Evolutionary conservation across 148 eudicot species (phyloP), one percentile per base, ranked within the genome.

Genomic region (Camellia sinensis): DNA sequence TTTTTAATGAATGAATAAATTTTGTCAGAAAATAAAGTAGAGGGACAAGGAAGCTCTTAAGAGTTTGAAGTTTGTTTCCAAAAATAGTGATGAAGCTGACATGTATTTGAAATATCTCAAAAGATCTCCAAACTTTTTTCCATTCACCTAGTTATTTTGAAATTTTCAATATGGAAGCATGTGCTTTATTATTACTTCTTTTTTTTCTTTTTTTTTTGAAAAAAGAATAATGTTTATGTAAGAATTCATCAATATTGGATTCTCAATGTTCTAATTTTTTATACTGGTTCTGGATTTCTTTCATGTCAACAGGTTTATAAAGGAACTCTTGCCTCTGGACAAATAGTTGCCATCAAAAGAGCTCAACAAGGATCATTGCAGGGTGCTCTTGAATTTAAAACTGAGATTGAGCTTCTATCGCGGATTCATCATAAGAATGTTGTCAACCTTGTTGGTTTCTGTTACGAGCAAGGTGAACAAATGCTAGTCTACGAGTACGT

Each of bases 371-470:
- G 91, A 53, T 87, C 91, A 48, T 72, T 87, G 78, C 91, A 87
- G 73, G 91, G 91, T 68, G 89, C 88, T 44, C 69, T 1, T 41
- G 91, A 89, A 79, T 89, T 89, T 50, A 89, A 87, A 84, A 85
- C 88, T 0, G 91, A 89, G 81, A 89, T 89, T 22, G 91, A 89
- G 78, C 88, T 89, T 78, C 41, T 89, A 15, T 87, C 91, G 11
- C 74, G 89, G 22, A 85, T 89, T 82, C 89, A 89, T 83, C 91
- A 89, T 76, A 89, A 87, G 76, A 89, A 89, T 79, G 89, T 89
- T 8, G 89, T 89, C 71, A 57, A 82, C 80, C 91, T 89, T 61
- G 88, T 83, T 9, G 91, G 91, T 43, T 89, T 89, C 81, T 89
- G 91, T 78, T 87, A 85, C 19, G 88, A 87, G 60, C 89, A 85